These are phyloP conservation scores for Coemansia sp. DNA, from an alignment of 371 early-diverging fungal species.

Conservation along the genomic window DNA sequence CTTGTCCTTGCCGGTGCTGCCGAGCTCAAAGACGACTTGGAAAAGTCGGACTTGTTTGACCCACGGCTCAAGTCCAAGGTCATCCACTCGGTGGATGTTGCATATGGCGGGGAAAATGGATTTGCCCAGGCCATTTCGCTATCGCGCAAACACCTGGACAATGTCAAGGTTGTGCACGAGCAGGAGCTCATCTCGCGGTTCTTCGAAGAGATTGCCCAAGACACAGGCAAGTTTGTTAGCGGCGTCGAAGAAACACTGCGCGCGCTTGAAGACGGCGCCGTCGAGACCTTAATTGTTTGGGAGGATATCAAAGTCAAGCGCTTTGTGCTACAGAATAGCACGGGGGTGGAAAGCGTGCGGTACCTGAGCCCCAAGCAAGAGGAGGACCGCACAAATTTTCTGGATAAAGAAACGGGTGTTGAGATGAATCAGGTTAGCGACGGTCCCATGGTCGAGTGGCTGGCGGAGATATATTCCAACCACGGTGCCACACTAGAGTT, in stretches of 20 bases:
- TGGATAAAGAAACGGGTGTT: conserved; percentile 60
- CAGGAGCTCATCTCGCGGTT: conserved; percentile 96
- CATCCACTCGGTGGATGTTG: conserved; percentile 95
- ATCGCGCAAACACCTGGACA: conserved; percentile 88
- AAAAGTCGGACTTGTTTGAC: conserved; percentile 95
- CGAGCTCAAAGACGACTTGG: conserved; percentile 98
- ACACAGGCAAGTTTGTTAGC: conserved; percentile 97
- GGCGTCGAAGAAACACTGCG: conserved; percentile 98
- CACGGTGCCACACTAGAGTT: conserved; percentile 95
- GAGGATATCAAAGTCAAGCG: conserved; percentile 87
- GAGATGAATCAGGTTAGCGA: conserved; percentile 70
- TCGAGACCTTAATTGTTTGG: conserved; percentile 98
- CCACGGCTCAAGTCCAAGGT: conserved; percentile 87
- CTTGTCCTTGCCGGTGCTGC: conserved; percentile 98
- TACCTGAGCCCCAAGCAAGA: conserved; percentile 86
- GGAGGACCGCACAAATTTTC: conserved; percentile 63
- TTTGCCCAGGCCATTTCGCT: conserved; percentile 99
- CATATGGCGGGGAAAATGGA: conserved; percentile 99
- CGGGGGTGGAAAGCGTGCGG: conserved; percentile 64
- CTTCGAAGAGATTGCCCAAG: conserved; percentile 97
- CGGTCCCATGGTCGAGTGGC: conserved; percentile 88
- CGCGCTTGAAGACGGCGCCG: conserved; percentile 95
- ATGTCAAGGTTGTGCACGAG: conserved; percentile 99
- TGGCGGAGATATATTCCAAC: conserved; percentile 97
- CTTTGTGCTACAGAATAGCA: conserved; percentile 68